Evolutionary conservation across 2,329 filamentous ascomycete species (phyloP), one percentile per base, ranked within the genome.

Genomic region (Aspergillus pseudonomiae): DNA sequence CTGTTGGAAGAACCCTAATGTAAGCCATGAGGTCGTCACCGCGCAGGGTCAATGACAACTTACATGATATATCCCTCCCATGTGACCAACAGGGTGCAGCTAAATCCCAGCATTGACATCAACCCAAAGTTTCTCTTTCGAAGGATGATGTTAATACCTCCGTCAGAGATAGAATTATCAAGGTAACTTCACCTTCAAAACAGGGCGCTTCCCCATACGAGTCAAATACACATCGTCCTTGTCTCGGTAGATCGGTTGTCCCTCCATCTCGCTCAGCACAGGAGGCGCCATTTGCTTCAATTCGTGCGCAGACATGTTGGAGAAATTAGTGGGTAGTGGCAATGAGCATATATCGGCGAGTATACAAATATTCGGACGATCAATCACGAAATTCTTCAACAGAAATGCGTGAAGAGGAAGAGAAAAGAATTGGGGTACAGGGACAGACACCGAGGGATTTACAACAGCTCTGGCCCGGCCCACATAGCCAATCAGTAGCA

Each of bases 201-300:
- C 81, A 61, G 84, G 82, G 21, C 76, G 74, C 72, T 84, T 85
- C 45, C 83, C 83, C 78, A 85, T 77, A n/a, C 83, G 79, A 34
- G 76, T 74, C 80, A 85, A 82, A 62, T 85, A 79, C 32, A 70
- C 70, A 28, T 78, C 75, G 68, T 83, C 82, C 41, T 71, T 63
- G 26, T 70, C 65, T n/a, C 67, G 71, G 30, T 57, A 67, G 16
- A 67, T 61, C 5, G 59, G 46, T 19, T 46, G 48, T 6, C 52
- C 63, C 48, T 61, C 59, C 7, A 71, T 52, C 61, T 69, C 68
- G 12, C 57, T 57, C 43, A 59, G 53, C 3, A 50, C 68, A 19
- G 52, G 57, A 19, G 64, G 54, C 11, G 53, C 52, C 53, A 60
- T 54, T 19, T 67, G 46, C 60, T 70, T 70, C 16, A 58, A 7